Evolutionary conservation across 257 asterid species (phyloP).

Genomic region (Vinca minor): DNA sequence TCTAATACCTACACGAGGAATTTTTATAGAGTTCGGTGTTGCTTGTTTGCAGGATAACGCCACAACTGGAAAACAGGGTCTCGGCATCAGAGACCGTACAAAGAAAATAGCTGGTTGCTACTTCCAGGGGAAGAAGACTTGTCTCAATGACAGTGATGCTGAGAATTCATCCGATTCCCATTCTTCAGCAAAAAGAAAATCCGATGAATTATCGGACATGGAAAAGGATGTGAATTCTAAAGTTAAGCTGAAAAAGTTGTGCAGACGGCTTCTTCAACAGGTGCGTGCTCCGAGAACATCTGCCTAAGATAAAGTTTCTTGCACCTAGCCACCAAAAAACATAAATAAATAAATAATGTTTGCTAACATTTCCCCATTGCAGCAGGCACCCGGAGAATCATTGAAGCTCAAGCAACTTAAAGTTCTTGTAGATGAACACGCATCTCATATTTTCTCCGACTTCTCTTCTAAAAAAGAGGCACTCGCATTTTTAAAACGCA

Average conservation of each 20-base stretch:
- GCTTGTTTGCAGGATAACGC: constrained; percentile 62
- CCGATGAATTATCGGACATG: constrained; percentile 21
- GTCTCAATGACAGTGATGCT: constrained; percentile 61
- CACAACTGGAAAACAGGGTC: constrained; percentile 92
- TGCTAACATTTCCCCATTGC: constrained; percentile 21
- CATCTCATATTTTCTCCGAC: constrained; percentile 44
- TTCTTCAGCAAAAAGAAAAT: constrained; percentile 42
- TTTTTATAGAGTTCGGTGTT: not conserved
- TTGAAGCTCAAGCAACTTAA: constrained; percentile 79
- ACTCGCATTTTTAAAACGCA: constrained; percentile 41
- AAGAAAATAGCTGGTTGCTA: constrained; percentile 84
- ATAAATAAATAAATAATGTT: no score
- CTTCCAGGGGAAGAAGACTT: constrained; percentile 78
- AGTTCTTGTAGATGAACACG: constrained; percentile 56
- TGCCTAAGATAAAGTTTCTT: not conserved
- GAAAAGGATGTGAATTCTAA: constrained; percentile 26
- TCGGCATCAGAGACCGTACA: constrained; percentile 73
- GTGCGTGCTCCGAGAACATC: constrained; percentile 19
- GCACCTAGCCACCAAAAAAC: not conserved
- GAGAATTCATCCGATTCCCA: constrained; percentile 62
- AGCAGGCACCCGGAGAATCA: constrained; percentile 60
- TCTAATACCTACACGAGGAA: not conserved
- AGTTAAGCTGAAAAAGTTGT: constrained; percentile 69
- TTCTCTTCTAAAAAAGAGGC: constrained; percentile 47
- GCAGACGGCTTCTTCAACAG: constrained; percentile 62